Percentiles rank a stretch among this genome's conserved stretches.
These are phyloP conservation scores for Nigrospora osmanthi DNA, from an alignment of 2,329 filamentous ascomycete genomes.

Conservation along the genomic window DNA sequence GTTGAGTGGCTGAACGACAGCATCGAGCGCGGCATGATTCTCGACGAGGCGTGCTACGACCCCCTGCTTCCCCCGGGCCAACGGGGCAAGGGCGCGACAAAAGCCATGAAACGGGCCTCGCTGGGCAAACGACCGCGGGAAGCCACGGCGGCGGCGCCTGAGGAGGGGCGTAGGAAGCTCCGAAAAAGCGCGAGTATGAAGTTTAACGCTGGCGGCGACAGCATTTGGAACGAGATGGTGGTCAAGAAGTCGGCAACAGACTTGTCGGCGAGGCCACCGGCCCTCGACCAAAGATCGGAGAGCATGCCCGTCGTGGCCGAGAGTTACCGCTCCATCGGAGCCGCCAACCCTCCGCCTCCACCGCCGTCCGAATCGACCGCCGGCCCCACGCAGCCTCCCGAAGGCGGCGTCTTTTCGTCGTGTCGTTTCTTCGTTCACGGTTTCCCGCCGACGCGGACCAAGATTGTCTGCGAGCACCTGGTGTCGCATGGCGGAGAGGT, in stretches of 20 bases:
- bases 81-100: slow-evolving; percentile 66
- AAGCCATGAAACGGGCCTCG: slow-evolving; percentile 33
- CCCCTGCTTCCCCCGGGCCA: slow-evolving; percentile 61
- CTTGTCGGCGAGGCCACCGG: slow-evolving; percentile 10
- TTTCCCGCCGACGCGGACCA: slow-evolving; percentile 44
- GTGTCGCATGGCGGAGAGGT: slow-evolving; percentile 38
- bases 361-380: slow-evolving; percentile 10
- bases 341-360: neutral
- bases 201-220: slow-evolving; percentile 69
- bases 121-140: slow-evolving; percentile 54
- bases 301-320: neutral
- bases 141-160: slow-evolving; percentile 30
- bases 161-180: slow-evolving; percentile 68
- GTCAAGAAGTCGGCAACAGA: slow-evolving; percentile 32
- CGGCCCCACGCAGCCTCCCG: slow-evolving; percentile 10
- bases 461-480: slow-evolving; percentile 39
- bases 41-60: slow-evolving; percentile 82
- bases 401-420: slow-evolving; percentile 40
- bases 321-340: slow-evolving; percentile 1
- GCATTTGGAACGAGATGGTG: slow-evolving; percentile 87
- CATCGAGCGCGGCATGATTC: slow-evolving; percentile 76
- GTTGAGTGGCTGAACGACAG: slow-evolving; percentile 82
- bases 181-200: slow-evolving; percentile 82
- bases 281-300: neutral
- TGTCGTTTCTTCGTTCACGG: slow-evolving; percentile 54